Evolutionary conservation across 306 rosid genomes (phyloP).

Genomic region (Senna siamea): DNA sequence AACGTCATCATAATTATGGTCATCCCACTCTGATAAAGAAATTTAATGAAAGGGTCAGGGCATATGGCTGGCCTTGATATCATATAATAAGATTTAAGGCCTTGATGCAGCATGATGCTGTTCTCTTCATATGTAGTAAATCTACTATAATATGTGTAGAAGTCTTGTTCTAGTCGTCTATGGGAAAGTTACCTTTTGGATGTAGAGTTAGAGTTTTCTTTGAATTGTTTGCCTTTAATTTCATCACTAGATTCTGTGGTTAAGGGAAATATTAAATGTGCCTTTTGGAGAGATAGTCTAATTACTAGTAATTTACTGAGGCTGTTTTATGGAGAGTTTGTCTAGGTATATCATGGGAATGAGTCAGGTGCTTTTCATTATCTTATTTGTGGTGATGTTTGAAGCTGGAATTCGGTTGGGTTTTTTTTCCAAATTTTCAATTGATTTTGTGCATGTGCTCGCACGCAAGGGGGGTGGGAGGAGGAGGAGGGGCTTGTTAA

Average conservation of each 20-base stretch:
- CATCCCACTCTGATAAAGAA: conserved; percentile 4
- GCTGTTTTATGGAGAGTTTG: neutral
- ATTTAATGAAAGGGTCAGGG: neutral
- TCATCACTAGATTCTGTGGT: too few species aligned
- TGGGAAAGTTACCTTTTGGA: neutral
- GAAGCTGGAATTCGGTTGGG: conserved; percentile 18
- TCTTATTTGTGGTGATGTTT: conserved; percentile 19
- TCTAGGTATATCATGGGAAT: neutral
- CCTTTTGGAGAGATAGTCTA: too few species aligned
- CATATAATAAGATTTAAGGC: neutral
- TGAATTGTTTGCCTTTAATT: neutral
- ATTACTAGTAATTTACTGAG: conserved; percentile 17
- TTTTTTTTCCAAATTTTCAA: too few species aligned
- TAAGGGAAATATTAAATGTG: too few species aligned
- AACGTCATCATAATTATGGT: conserved; percentile 1
- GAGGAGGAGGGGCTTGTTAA: neutral
- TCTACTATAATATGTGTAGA: neutral
- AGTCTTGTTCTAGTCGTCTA: neutral
- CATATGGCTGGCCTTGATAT: too few species aligned
- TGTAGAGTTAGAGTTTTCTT: neutral
- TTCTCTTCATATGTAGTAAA: neutral
- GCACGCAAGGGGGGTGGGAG: too few species aligned
- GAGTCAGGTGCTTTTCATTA: neutral
- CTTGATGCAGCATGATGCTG: neutral
- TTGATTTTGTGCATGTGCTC: too few species aligned